Evolutionary conservation across 2,329 filamentous ascomycete species (phyloP), one percentile per base, ranked within the genome.

Genomic region (Talaromyces sp.): DNA sequence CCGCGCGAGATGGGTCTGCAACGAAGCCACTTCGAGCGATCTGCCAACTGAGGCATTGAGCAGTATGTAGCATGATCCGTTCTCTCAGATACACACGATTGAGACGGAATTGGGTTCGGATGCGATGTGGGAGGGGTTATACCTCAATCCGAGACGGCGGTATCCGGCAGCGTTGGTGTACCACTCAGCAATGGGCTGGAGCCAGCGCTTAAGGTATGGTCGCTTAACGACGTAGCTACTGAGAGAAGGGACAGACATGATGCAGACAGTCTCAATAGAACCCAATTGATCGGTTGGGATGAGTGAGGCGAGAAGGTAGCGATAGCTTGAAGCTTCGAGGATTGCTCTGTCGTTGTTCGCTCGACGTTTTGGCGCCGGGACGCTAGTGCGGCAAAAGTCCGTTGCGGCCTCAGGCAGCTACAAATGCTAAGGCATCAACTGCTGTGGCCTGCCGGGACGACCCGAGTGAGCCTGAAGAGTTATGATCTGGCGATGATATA

Each of bases 141-240:
- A 96, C 92, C 84, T 90, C 80, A 97, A 84, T 74, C 93, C 93
- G 74, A 97, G 84, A 86, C 93, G 87, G 81, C 92, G 89, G 86
- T 97, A 96, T 76, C 93, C 93, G 72, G 93, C 85, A 72, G 92
- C 89, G 76, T 93, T 89, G 80, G 82, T 81, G 83, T 98, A 98
- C 92, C 92, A 96, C 74, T 87, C 85, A 79, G 93, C 86, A 68
- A 96, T 76, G 69, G 95, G 95, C 82, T 82, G 86, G 79, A 98
- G 81, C 81, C 89, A 84, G 71, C 83, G 88, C 79, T 83, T 82
- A 75, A 98, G 86, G 91, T 91, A 96, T 70, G 93, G 93, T 74
- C 92, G 88, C 83, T 89, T 89, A 76, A 87, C 76, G 75, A 97
- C 86, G 76, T 87, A 93, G 71, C 86, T 89, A 73, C 89, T 86